Percentiles rank a stretch among this genome's conserved stretches.
Evolutionary conservation across 2,329 filamentous ascomycete genomes (phyloP).

Genomic region (Aspergillus melleus): DNA sequence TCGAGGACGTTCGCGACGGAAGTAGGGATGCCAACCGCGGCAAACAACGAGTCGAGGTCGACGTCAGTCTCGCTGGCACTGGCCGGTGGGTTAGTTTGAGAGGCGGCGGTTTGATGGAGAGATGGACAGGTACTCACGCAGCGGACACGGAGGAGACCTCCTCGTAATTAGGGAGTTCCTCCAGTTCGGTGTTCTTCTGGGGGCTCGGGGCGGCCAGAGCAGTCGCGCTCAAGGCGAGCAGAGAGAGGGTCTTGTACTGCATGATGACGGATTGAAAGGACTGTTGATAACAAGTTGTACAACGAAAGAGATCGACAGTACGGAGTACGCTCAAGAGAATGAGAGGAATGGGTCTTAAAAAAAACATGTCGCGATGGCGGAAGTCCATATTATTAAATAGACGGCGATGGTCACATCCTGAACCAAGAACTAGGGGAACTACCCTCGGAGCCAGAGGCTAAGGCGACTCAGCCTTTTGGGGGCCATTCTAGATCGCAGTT

Average conservation of each 20-base stretch:
- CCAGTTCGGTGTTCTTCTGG: slow-evolving; percentile 8
- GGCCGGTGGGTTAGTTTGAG: slow-evolving; percentile 3
- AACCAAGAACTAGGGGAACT: too few species aligned
- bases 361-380: not conserved
- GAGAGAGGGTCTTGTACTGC: slow-evolving; percentile 25
- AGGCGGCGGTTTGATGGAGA: not conserved
- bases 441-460: too few species aligned
- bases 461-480: not conserved
- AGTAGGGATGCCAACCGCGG: slow-evolving; percentile 7
- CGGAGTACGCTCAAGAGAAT: not conserved
- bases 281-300: not conserved
- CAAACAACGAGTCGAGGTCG: not conserved
- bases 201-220: slow-evolving; percentile 17
- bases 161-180: not conserved
- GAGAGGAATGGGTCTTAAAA: not conserved
- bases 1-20: slow-evolving; percentile 27
- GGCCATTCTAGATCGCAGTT: not conserved
- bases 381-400: not conserved
- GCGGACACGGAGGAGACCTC: slow-evolving; percentile 2
- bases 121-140: not conserved
- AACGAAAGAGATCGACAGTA: not conserved
- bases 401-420: not conserved
- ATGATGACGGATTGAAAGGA: slow-evolving; percentile 14
- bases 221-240: slow-evolving; percentile 23
- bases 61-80: not conserved